Conservation (phyloP, 2,329 filamentous ascomycete species). For the Nothophaeocryptopus gaeumannii region DNA sequence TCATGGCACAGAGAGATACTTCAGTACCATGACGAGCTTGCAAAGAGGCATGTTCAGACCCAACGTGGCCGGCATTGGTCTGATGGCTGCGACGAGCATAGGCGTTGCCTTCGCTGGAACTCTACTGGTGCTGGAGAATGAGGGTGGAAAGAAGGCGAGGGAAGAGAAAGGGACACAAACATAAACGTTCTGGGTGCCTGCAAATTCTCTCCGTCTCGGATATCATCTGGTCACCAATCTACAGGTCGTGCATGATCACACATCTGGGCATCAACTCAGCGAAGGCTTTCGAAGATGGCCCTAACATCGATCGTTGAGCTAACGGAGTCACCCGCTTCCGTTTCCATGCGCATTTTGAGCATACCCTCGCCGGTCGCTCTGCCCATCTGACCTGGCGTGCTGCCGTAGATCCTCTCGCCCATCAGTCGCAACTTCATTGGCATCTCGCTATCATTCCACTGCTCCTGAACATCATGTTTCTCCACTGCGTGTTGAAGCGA, state of each 20-base stretch:
- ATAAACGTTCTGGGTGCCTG: too few relatives aligned
- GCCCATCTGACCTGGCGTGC: neutral
- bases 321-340: neutral
- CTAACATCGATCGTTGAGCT: too few relatives aligned
- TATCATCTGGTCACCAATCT: too few relatives aligned
- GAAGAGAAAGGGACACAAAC: constrained; percentile 1
- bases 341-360: neutral
- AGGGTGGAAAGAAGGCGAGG: constrained; percentile 14
- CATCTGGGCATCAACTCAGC: too few relatives aligned
- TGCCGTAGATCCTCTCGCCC: constrained; percentile 10
- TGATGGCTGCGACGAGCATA: constrained; percentile 31
- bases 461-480: constrained; percentile 17
- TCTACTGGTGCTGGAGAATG: constrained; percentile 30
- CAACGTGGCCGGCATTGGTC: constrained; percentile 31
- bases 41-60: constrained; percentile 46
- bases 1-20: constrained; percentile 51
- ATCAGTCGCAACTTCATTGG: constrained; percentile 16
- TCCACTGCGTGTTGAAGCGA: constrained; percentile 7
- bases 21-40: constrained; percentile 43
- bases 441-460: constrained; percentile 13
- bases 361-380: neutral
- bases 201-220: too few relatives aligned
- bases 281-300: too few relatives aligned
- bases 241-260: too few relatives aligned
- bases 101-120: constrained; percentile 32